A percentile compares a stretch with the other conserved stretches of the same genome.
Evolutionary conservation across 441 rosid species (phyloP).

Genomic region (Bocquillonia castaneifolia): DNA sequence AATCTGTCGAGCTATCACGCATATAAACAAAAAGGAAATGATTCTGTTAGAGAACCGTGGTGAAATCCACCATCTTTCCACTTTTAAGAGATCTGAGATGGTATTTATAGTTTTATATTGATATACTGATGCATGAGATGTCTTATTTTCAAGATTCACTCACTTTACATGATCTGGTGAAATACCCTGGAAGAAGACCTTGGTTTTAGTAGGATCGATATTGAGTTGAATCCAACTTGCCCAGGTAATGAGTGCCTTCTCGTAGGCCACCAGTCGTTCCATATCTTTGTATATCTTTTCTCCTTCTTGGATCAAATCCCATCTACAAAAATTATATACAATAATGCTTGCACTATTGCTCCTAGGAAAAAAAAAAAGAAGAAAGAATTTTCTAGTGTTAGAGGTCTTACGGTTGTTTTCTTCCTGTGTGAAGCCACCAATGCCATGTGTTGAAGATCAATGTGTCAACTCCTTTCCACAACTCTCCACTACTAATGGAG

Average conservation of each 20-base stretch:
- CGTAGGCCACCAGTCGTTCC: slow-evolving; percentile 16
- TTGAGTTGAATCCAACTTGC: slow-evolving; percentile 11
- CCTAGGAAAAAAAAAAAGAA: too few relatives aligned
- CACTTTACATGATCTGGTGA: slow-evolving; percentile 21
- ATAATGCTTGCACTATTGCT: not conserved
- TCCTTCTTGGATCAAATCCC: slow-evolving; percentile 19
- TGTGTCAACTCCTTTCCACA: slow-evolving; percentile 12
- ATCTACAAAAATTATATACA: slow-evolving; percentile 3
- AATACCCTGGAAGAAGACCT: slow-evolving; percentile 19
- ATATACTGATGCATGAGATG: too few relatives aligned
- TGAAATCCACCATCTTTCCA: not conserved
- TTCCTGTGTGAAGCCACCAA: slow-evolving; percentile 24
- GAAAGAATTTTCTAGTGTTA: not conserved
- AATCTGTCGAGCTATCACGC: slow-evolving; percentile 11
- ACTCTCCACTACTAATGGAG: slow-evolving; percentile 9
- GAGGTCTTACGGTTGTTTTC: slow-evolving; percentile 18
- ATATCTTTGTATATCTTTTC: slow-evolving; percentile 4
- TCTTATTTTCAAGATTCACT: not conserved
- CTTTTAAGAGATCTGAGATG: not conserved
- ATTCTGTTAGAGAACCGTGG: not conserved
- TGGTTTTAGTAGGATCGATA: slow-evolving; percentile 14
- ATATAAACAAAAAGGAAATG: not conserved
- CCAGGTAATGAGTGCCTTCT: slow-evolving; percentile 17
- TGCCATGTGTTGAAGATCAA: slow-evolving; percentile 23
- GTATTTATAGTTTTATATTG: too few relatives aligned